Conservation (phyloP, 1,139 yeast species). For the Geotrichum australiense region DNA sequence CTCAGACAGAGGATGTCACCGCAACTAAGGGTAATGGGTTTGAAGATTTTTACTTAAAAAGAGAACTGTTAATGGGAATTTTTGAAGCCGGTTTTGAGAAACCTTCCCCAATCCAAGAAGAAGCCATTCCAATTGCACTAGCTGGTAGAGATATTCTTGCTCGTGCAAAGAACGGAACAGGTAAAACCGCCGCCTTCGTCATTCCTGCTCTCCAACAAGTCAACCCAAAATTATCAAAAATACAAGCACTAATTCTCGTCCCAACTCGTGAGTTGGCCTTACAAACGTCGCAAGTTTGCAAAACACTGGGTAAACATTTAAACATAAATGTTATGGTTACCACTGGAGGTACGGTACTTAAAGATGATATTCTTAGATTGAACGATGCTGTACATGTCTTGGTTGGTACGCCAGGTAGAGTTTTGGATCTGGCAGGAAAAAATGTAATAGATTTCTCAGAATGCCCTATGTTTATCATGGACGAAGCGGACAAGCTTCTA, state of each 20-base stretch:
- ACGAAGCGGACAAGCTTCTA: conserved; percentile 97
- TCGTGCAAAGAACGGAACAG: conserved; percentile 97
- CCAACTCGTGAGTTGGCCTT: conserved; percentile 96
- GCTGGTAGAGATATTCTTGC: conserved; percentile 96
- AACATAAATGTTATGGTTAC: conserved; percentile 95
- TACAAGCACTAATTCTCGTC: conserved; percentile 82
- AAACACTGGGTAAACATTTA: conserved; percentile 93
- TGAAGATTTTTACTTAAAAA: conserved; percentile 84
- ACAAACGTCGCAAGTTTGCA: conserved; percentile 94
- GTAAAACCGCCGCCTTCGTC: conserved; percentile 94
- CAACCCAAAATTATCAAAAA: conserved; percentile 75
- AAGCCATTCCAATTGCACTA: conserved; percentile 90
- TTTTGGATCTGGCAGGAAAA: conserved; percentile 87
- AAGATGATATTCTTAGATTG: conserved; percentile 90
- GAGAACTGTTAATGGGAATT: conserved; percentile 95
- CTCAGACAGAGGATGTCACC: conserved; percentile 94
- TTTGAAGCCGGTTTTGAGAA: conserved; percentile 98
- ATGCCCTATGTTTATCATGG: conserved; percentile 91
- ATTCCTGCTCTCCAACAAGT: conserved; percentile 80
- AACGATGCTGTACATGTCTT: conserved; percentile 86
- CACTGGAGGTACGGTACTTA: conserved; percentile 94
- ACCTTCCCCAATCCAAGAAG: conserved; percentile 98
- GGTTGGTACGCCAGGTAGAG: conserved; percentile 97
- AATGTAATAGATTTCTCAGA: conserved; percentile 78
- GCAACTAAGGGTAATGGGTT: conserved; percentile 86